Conservation (phyloP, 2,329 filamentous ascomycete species). For the Ilyonectria mors-panacis region DNA sequence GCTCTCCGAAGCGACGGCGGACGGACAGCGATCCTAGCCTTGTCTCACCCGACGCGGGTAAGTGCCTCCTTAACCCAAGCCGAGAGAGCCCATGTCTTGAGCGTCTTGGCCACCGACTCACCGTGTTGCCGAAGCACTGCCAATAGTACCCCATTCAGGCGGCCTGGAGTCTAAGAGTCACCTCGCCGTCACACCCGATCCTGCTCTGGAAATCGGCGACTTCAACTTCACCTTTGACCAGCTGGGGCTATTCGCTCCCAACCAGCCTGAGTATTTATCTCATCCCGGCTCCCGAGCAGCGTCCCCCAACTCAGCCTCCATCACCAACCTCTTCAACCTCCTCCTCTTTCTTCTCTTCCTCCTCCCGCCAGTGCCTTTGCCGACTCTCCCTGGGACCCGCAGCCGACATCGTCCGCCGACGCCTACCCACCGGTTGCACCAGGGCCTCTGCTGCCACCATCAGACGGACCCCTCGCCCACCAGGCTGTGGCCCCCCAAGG, state of each 20-base stretch:
- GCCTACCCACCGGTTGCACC: conserved; percentile 39
- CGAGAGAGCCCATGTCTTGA: conserved; percentile 34
- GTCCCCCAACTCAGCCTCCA: conserved; percentile 25
- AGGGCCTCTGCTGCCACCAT: conserved; percentile 22
- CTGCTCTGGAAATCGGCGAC: conserved; percentile 50
- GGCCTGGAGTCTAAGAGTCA: conserved; percentile 46
- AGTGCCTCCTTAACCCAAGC: conserved; percentile 40
- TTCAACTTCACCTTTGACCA: conserved; percentile 56
- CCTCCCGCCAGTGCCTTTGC: conserved; percentile 34
- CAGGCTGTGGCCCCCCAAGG: conserved; percentile 33
- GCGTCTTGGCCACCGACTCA: conserved; percentile 44
- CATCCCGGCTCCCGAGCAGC: conserved; percentile 40
- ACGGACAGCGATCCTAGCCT: conserved; percentile 53
- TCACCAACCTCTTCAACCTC: conserved; percentile 5
- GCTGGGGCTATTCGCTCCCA: conserved; percentile 48
- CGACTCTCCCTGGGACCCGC: conserved; percentile 43
- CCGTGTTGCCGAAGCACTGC: conserved; percentile 44
- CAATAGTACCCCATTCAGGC: conserved; percentile 47
- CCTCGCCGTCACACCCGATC: conserved; percentile 48
- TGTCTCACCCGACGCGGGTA: conserved; percentile 55
- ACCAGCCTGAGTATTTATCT: conserved; percentile 50
- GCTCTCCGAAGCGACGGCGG: conserved; percentile 57
- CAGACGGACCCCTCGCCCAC: conserved; percentile 22
- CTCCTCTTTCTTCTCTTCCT: neutral
- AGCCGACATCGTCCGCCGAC: conserved; percentile 31